Evolutionary conservation across 1,284 basidiomycete species (phyloP), one percentile per base, ranked within the genome.

Genomic region (Tranzscheliella williamsii): DNA sequence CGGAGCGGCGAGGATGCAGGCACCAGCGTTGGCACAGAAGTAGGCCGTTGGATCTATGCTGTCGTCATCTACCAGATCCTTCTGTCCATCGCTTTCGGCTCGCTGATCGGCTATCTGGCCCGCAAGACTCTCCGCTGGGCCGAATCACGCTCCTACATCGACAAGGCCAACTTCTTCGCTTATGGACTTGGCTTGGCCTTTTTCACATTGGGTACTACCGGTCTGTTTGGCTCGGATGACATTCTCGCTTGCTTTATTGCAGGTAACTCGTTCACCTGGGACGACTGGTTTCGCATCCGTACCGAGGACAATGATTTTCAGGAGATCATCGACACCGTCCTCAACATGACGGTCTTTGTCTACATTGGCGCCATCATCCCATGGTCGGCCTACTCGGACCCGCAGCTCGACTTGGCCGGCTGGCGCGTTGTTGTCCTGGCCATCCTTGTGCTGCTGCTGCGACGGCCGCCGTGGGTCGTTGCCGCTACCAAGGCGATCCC

Each of bases 241-340:
- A 75, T 80, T 17, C 60, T 80, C 7, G 75, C 75, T 1, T 79
- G 76, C 60, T 80, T 80, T 47, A 64, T 80, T 26, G 79, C 73
- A 0, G 79, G 78, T 22, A 79, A 79, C 49, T 63, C 55, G 11
- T 75, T 76, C 23, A 80, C 78, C 3, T 79, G 78, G 79, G 67
- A 78, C 29, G 79, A 80, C 51, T 78, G 73, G 56, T 82, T 81
- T 72, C 73, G 82, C 2, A 67, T 80, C 22, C 73, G 82, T 40
- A 81, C 80, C 4, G 81, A 83, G 52, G 81, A 83, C 33, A 79
- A 80, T 40, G 78, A 80, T 4, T 82, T 83, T 56, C 83, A 84
- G 58, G 83, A 83, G 41, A 81, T 83, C 29, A 81, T 84, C 52
- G 83, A 84, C 56, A 77, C 79, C 30, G 73, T 84, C 1, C 75